phyloP scores from a whole-genome alignment of 2,329 filamentous ascomycete species.

The Zarea fungicola region DNA sequence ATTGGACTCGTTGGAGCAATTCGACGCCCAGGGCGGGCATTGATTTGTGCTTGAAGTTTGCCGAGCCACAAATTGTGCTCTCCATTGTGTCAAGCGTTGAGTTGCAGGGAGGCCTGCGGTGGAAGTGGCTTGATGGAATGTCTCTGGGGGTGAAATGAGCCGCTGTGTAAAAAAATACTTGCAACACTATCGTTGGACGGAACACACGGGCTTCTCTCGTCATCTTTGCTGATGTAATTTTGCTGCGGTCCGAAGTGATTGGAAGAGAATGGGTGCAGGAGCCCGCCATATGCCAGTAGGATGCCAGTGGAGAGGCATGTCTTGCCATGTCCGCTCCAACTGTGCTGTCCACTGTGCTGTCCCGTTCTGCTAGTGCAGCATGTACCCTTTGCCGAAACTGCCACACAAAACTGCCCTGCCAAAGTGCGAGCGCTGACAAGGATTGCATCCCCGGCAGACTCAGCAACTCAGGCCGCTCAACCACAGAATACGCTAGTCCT shows the following conservation, averaged over 20 bases:
- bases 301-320: constrained; percentile 1
- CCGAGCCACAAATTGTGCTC: too few relatives aligned
- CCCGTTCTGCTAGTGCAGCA: constrained; percentile 14
- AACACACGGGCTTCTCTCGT: neutral
- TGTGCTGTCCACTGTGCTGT: too few relatives aligned
- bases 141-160: neutral
- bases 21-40: too few relatives aligned
- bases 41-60: too few relatives aligned
- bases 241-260: neutral
- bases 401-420: neutral
- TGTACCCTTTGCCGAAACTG: constrained; percentile 14
- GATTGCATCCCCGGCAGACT: constrained; percentile 18
- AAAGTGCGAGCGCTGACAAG: constrained; percentile 14
- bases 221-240: neutral
- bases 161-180: neutral
- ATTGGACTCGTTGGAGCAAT: too few relatives aligned
- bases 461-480: constrained; percentile 16
- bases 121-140: neutral
- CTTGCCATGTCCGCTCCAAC: constrained; percentile 5
- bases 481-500: constrained; percentile 14
- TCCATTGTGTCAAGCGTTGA: too few relatives aligned
- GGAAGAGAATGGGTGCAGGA: neutral
- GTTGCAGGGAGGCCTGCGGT: neutral
- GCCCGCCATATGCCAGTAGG: constrained; percentile 4
- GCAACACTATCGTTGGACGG: neutral